Evolutionary conservation across 2,329 filamentous ascomycete species (phyloP).

Genomic region (Aspergillus jensenii): DNA sequence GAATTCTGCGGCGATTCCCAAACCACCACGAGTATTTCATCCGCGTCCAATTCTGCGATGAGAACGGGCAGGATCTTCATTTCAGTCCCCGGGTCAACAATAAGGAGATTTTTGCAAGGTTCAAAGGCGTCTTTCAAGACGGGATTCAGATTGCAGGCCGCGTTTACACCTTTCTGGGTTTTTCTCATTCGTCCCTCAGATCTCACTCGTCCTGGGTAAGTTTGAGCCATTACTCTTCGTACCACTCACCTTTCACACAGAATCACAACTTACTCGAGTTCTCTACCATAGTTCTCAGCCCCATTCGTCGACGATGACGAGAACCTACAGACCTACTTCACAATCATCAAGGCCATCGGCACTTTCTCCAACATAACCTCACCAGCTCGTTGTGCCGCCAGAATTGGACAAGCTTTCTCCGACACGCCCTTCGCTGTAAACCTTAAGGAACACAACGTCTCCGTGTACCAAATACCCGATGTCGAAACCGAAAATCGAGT

Average conservation of each 20-base stretch:
- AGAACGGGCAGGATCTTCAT: conserved; percentile 24
- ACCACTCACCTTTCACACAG: background rate
- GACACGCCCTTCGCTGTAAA: conserved; percentile 67
- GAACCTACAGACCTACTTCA: conserved; percentile 31
- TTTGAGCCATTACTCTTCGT: background rate
- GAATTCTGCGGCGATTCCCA: conserved; percentile 26
- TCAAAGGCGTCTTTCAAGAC: conserved; percentile 57
- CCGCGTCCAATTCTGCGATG: conserved; percentile 27
- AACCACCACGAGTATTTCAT: conserved; percentile 26
- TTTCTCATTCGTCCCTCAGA: conserved; percentile 75
- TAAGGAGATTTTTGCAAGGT: conserved; percentile 46
- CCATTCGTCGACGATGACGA: conserved; percentile 43
- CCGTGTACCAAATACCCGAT: conserved; percentile 23
- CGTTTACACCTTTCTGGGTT: conserved; percentile 68
- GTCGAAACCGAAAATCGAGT: conserved; percentile 45
- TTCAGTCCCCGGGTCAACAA: conserved; percentile 19
- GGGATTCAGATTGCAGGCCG: conserved; percentile 66
- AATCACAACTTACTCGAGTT: background rate
- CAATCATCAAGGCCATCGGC: conserved; percentile 49
- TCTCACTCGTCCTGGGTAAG: conserved; percentile 65
- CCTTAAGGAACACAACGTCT: conserved; percentile 31
- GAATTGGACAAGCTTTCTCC: conserved; percentile 67
- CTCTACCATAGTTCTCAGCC: conserved; percentile 39
- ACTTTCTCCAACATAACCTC: conserved; percentile 52
- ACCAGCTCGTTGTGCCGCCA: conserved; percentile 58